Evolutionary conservation across 192 early-diverging fungal species (phyloP).

Genomic region (Ambispora gerdemannii): DNA sequence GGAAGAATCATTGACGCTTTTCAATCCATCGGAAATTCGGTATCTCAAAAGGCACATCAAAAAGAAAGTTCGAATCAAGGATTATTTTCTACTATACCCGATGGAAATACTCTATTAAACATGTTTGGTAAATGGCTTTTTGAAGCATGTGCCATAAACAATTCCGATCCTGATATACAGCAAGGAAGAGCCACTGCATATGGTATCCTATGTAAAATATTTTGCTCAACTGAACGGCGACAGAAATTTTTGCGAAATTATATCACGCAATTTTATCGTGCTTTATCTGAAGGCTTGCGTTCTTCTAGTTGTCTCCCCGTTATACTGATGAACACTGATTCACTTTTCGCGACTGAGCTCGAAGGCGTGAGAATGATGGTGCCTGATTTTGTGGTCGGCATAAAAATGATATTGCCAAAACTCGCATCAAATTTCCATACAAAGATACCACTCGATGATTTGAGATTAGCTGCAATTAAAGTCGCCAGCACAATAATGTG

Average conservation of each 20-base stretch:
- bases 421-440: constrained; percentile 36
- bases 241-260: constrained; percentile 60
- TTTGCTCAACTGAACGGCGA: constrained; percentile 61
- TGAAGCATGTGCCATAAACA: constrained; percentile 53
- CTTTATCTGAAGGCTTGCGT: constrained; percentile 58
- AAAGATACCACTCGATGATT: constrained; percentile 54
- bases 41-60: not conserved
- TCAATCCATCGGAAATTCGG: constrained; percentile 32
- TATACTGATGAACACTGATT: constrained; percentile 60
- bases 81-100: constrained; percentile 36
- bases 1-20: constrained; percentile 56
- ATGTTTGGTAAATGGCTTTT: constrained; percentile 85
- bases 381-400: constrained; percentile 68
- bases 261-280: constrained; percentile 70
- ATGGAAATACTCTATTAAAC: constrained; percentile 75
- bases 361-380: constrained; percentile 71
- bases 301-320: constrained; percentile 62
- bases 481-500: constrained; percentile 63
- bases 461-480: constrained; percentile 64
- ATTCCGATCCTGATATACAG: constrained; percentile 30
- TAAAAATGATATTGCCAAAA: constrained; percentile 59
- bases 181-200: constrained; percentile 68
- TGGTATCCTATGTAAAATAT: constrained; percentile 72
- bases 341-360: constrained; percentile 64
- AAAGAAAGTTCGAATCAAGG: constrained; percentile 1